Evolutionary conservation across 1,284 basidiomycete genomes (phyloP).

Genomic region (Tylopilus orsonianus): DNA sequence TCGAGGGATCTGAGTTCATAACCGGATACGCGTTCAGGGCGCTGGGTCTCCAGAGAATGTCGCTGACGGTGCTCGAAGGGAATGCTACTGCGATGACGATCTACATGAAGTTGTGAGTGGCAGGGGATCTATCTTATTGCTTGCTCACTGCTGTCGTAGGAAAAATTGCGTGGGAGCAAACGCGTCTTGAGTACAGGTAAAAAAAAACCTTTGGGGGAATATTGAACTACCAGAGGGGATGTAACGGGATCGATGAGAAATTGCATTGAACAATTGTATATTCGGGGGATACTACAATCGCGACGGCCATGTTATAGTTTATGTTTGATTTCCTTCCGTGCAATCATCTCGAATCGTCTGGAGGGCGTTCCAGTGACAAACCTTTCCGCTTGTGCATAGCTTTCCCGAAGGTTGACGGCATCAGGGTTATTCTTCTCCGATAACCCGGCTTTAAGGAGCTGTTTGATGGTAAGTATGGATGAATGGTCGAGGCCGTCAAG

Average conservation of each 20-base stretch:
- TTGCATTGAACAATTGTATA: neutral
- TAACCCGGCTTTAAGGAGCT: conserved; percentile 53
- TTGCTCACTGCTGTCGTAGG: neutral
- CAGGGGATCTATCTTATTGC: neutral
- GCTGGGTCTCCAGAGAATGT: conserved; percentile 30
- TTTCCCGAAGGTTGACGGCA: conserved; percentile 65
- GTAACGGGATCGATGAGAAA: neutral
- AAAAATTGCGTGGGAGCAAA: neutral
- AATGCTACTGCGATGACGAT: conserved; percentile 24
- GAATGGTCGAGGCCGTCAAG: conserved; percentile 54
- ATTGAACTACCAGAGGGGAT: neutral
- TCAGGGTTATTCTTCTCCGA: conserved; percentile 66
- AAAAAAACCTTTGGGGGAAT: too few relatives aligned
- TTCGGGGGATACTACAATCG: neutral
- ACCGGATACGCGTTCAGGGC: conserved; percentile 27
- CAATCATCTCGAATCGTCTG: conserved; percentile 55
- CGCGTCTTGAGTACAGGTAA: neutral
- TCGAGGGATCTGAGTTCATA: conserved; percentile 23
- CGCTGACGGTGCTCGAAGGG: conserved; percentile 20
- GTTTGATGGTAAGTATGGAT: conserved; percentile 53
- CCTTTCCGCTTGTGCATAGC: conserved; percentile 64
- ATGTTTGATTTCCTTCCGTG: conserved; percentile 63
- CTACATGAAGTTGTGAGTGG: conserved; percentile 30
- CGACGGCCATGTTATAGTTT: conserved; percentile 43
- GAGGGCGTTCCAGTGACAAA: conserved; percentile 59